Conservation (phyloP, 78 protist species). For the Dictyostelium brefeldianum region DNA sequence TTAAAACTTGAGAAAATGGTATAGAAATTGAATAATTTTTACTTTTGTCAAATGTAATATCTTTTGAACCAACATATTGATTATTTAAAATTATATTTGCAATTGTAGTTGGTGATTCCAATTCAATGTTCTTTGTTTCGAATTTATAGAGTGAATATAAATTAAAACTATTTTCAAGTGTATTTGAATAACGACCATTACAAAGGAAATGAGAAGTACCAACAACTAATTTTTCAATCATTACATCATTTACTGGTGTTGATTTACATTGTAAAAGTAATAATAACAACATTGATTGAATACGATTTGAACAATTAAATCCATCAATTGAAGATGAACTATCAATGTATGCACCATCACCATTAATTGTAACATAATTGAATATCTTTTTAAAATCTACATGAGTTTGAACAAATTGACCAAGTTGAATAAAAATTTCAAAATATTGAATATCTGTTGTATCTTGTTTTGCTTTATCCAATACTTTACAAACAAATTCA, state of each 20-base stretch:
- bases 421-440: background rate
- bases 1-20: constrained; percentile 31
- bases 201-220: background rate
- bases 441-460: background rate
- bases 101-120: background rate
- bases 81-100: constrained; percentile 1
- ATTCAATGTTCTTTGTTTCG: background rate
- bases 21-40: background rate
- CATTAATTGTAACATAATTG: constrained; percentile 20
- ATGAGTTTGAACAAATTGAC: background rate
- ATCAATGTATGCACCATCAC: background rate
- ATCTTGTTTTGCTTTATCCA: background rate
- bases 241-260: too few relatives aligned
- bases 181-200: background rate
- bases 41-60: background rate
- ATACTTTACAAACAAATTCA: background rate
- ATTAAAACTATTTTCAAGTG: constrained; percentile 31
- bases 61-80: background rate
- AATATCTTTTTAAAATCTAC: background rate
- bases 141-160: constrained; percentile 1
- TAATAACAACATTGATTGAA: background rate
- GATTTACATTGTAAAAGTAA: background rate
- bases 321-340: background rate
- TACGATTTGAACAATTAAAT: background rate
- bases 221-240: background rate